phyloP scores from a whole-genome alignment of 2,329 filamentous ascomycete species.

The Meredithiella fracta region DNA sequence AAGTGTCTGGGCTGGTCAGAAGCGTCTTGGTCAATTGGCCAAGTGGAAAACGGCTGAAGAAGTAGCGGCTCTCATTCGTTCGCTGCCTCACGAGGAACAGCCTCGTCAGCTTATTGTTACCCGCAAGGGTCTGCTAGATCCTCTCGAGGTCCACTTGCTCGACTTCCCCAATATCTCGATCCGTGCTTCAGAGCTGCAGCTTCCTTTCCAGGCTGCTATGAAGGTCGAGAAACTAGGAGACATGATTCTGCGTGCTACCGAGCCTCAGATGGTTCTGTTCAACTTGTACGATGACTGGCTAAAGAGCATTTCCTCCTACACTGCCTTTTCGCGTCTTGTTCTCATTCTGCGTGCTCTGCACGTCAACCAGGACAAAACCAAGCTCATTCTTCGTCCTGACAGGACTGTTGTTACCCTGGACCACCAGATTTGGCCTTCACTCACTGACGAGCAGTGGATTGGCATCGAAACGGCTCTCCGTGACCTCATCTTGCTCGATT shows the following conservation, averaged over 20 bases:
- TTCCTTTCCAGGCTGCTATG: conserved; percentile 99
- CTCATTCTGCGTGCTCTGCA: conserved; percentile 87
- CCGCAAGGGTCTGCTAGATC: conserved; percentile 89
- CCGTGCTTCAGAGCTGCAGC: conserved; percentile 84
- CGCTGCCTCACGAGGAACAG: conserved; percentile 90
- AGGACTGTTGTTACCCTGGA: conserved; percentile 97
- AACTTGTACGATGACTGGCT: conserved; percentile 98
- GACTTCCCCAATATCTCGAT: conserved; percentile 99
- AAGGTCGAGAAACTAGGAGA: conserved; percentile 98
- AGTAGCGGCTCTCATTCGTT: conserved; percentile 92
- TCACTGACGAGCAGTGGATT: conserved; percentile 95
- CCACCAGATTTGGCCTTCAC: conserved; percentile 93
- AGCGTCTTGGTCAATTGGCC: conserved; percentile 91
- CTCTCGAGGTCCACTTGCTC: conserved; percentile 87
- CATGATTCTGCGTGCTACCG: conserved; percentile 94
- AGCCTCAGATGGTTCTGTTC: conserved; percentile 99
- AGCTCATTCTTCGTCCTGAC: conserved; percentile 83
- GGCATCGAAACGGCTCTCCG: conserved; percentile 96
- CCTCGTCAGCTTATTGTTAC: conserved; percentile 98
- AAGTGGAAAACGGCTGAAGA: conserved; percentile 99
- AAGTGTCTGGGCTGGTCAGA: conserved; percentile 97
- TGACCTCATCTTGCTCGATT: conserved; percentile 93
- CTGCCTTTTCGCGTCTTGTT: conserved; percentile 88
- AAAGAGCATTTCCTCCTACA: conserved; percentile 96
- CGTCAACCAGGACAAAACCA: conserved; percentile 97